Conservation (phyloP, 2,329 filamentous ascomycete species). For the Penicillium capsulatum region DNA sequence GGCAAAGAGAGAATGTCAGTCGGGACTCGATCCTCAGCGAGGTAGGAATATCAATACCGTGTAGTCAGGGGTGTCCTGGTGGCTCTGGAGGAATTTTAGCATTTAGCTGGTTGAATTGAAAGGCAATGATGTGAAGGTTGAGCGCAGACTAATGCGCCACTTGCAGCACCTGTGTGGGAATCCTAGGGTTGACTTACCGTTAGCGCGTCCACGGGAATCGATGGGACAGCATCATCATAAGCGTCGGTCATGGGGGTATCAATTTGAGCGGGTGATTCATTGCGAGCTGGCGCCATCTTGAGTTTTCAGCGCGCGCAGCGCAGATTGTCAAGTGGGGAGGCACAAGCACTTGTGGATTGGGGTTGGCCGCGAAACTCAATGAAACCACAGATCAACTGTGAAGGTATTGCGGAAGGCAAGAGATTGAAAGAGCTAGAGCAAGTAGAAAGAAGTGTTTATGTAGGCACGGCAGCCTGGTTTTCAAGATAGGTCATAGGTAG, state of each 20-base stretch:
- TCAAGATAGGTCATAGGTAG: neutral
- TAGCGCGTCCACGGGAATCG: constrained; percentile 39
- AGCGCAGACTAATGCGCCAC: constrained; percentile 3
- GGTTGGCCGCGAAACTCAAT: constrained; percentile 3
- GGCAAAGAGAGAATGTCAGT: constrained; percentile 5
- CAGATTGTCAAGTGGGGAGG: constrained; percentile 10
- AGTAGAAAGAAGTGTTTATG: too few relatives aligned
- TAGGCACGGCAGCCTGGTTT: too few relatives aligned
- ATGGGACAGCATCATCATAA: constrained; percentile 33
- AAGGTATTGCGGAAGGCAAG: too few relatives aligned
- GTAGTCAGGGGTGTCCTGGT: constrained; percentile 60
- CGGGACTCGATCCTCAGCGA: neutral
- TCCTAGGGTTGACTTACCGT: constrained; percentile 31
- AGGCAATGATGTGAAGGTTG: neutral
- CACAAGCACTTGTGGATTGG: constrained; percentile 11
- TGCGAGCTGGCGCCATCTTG: constrained; percentile 41
- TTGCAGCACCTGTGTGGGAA: neutral
- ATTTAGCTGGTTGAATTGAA: neutral
- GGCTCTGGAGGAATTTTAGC: constrained; percentile 34
- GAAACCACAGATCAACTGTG: neutral
- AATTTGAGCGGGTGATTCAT: constrained; percentile 41
- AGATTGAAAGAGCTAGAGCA: too few relatives aligned
- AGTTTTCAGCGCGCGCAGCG: constrained; percentile 25
- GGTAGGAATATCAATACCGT: constrained; percentile 43
- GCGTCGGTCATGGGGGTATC: constrained; percentile 48